Evolutionary conservation across 192 early-diverging fungal species (phyloP), one percentile per base, ranked within the genome.

Genomic region (Entrophospora sp.): DNA sequence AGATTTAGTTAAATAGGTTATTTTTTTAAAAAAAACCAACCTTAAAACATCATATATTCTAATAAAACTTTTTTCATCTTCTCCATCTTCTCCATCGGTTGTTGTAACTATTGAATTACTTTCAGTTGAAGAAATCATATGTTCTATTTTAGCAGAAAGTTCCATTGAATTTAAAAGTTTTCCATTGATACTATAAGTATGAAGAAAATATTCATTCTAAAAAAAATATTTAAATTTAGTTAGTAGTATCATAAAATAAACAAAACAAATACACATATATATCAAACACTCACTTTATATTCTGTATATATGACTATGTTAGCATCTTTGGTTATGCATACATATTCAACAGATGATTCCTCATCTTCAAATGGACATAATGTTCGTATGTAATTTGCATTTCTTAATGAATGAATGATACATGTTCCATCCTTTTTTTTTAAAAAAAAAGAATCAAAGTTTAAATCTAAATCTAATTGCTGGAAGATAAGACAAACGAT

Each of bases 141-240:
- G 40, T 42, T 56, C 55, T 27, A 66, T 43, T 55, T 8, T n/a
- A 27, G 37, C 38, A 4, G 18, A 1, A 30, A 43, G 42, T 35
- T 66, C 48, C 3, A 66, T 31, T 20, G 1, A 37, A 42, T 49
- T 49, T 5, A 66, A 30, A 24, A 66, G 55, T 40, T 66, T 66
- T 20, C 64, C 64, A 44, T 66, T 66, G 32, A 66, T 55, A n/a
- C 45, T 55, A 27, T 66, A 66, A 32, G 49, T 55, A 49, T 66
- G 46, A 12, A 66, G 25, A 56, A 43, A 66, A 20, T 66, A 55
- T 55, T 56, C 36, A 13, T 38, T 36, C 64, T 66, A 55, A 9
- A 55, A 16, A 66, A 31, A 30, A 14, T n/a, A 2, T 13, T 27
- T 32, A 5, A 22, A 2, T 12, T 27, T n/a, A 7, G 31, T 16